Evolutionary conservation across 2,329 filamentous ascomycete genomes (phyloP).

Genomic region (Cadophora malorum): DNA sequence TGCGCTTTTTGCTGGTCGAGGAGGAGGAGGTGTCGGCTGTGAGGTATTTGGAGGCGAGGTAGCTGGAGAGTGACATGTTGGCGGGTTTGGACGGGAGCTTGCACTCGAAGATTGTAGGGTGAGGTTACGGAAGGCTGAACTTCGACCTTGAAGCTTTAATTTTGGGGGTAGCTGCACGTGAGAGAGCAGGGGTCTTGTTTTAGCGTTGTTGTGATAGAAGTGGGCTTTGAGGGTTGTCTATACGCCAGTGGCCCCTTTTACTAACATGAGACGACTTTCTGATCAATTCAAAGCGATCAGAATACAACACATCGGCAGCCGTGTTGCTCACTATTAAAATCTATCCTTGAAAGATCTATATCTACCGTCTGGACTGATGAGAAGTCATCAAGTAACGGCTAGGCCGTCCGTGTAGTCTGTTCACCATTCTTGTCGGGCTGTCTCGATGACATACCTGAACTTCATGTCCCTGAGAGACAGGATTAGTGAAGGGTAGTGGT

Average conservation of each 20-base stretch:
- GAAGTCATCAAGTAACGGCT: no score
- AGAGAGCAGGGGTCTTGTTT: not conserved
- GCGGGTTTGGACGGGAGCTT: not conserved
- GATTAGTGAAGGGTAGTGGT: no score
- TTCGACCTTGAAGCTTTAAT: not conserved
- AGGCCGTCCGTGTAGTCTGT: no score
- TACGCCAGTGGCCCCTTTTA: not conserved
- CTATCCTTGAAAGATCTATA: not conserved
- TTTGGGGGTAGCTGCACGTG: not conserved
- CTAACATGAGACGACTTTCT: not conserved
- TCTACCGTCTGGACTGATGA: no score
- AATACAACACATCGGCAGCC: not conserved
- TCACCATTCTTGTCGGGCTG: no score
- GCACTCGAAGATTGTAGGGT: not conserved
- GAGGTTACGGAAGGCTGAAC: constrained; percentile 11
- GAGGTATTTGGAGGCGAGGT: constrained; percentile 91
- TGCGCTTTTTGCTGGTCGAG: constrained; percentile 68
- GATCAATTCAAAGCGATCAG: not conserved
- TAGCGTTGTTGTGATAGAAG: not conserved
- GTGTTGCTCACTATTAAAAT: not conserved
- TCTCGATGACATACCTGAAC: no score
- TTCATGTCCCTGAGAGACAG: no score
- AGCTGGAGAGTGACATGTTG: constrained; percentile 67
- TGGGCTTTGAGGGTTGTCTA: not conserved
- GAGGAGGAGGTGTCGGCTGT: constrained; percentile 64